Evolutionary conservation across 257 asterid species (phyloP), one percentile per base, ranked within the genome.

Genomic region (Salvia hispanica): DNA sequence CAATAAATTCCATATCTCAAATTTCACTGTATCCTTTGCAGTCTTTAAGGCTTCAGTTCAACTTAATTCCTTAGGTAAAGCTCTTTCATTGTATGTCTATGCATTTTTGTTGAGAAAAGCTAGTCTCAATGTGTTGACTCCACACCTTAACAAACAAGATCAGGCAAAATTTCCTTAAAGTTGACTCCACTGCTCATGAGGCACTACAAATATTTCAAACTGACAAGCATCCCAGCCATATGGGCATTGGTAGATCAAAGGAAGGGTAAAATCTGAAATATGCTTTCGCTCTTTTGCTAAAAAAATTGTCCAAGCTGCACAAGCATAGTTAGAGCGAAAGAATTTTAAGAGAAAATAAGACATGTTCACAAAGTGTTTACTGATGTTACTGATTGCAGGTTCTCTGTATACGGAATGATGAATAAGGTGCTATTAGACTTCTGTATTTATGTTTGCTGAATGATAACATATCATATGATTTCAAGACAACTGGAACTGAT

Each of bases 231-330:
- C 99, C 99, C 53, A 93, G 99, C 73, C 99, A 93, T 74, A 93
- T 90, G 99, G 99, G 99, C 65, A 93, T 93, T 78, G 99, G 99
- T 51, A 90, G 95, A 85, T 87, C 99, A 67, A 93, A 90, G 84
- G 99, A 93, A 87, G 99, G 99, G 99, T 93, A 82, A 76, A 64
- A 73, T 54, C 69, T 18, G 64, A 52, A 59, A 51, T 46, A 68
- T 34, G 9, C 72, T 72, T 56, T 72, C 63, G 50, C 40, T 73
- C 46, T 74, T 77, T 37, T 62, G 37, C 43, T 69, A 72, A 50
- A 72, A 52, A 56, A 39, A 60, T 43, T 65, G 36, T 46, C 54
- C 70, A 61, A 52, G 21, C 42, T 3, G 33, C 57, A 63, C 47
- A 40, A 70, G 42, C 62, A 56, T 71, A 25, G 51, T 9, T 40